Conservation (phyloP, 2,329 filamentous ascomycete genomes). For the Catunica adiposa region DNA sequence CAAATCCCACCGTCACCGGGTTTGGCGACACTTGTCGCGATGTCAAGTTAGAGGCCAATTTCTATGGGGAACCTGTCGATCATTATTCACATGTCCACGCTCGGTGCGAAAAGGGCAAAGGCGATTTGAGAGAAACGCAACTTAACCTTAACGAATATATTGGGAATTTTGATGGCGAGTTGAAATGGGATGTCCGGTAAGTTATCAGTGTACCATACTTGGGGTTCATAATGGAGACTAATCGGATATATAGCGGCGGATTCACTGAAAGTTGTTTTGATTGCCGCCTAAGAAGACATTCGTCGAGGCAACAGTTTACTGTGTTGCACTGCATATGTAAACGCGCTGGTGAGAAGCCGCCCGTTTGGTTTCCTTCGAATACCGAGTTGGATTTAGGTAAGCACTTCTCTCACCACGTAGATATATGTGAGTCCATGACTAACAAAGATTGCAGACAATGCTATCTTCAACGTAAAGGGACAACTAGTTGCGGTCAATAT, state of each 20-base stretch:
- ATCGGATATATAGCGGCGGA: constrained; percentile 4
- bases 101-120: constrained; percentile 2
- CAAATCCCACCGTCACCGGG: neutral
- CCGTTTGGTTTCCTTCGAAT: constrained; percentile 13
- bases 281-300: constrained; percentile 10
- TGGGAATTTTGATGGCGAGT: constrained; percentile 13
- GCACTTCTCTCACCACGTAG: neutral
- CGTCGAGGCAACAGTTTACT: constrained; percentile 11
- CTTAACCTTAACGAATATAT: constrained; percentile 5
- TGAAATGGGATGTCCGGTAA: constrained; percentile 12
- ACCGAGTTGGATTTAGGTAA: constrained; percentile 14
- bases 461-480: constrained; percentile 9
- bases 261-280: constrained; percentile 11
- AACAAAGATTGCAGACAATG: constrained; percentile 1
- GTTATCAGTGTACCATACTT: neutral
- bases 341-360: constrained; percentile 8
- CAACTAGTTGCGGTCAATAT: constrained; percentile 7
- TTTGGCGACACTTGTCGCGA: constrained; percentile 9
- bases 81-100: constrained; percentile 10
- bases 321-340: constrained; percentile 13
- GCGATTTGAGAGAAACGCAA: neutral
- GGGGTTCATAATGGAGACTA: neutral
- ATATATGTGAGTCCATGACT: neutral
- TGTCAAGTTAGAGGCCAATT: constrained; percentile 5
- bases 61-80: constrained; percentile 6